These are phyloP conservation scores for Ostreobium quekettii DNA, from an alignment of 139 green algal genomes.

Conservation along the genomic window DNA sequence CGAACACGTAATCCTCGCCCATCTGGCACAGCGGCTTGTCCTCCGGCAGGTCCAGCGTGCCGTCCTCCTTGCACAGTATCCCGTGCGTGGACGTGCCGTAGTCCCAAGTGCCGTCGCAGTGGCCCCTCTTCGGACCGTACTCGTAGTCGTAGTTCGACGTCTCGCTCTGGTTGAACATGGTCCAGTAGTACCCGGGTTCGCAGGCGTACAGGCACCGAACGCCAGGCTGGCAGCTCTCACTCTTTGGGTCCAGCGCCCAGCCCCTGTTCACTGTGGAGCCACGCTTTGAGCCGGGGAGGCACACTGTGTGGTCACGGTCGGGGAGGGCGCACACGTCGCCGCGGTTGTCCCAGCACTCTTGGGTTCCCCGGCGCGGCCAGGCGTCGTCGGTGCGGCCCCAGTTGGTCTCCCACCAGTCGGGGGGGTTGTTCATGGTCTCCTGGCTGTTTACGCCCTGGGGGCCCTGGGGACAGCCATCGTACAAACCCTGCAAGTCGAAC, in stretches of 20 bases:
- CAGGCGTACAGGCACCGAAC: constrained; percentile 15
- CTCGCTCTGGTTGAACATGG: constrained; percentile 7
- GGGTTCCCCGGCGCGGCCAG: constrained; percentile 6
- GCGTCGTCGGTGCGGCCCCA: not conserved
- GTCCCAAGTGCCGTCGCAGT: constrained; percentile 15
- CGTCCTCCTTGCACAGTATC: constrained; percentile 9
- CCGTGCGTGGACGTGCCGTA: constrained; percentile 18
- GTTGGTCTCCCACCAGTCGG: constrained; percentile 14
- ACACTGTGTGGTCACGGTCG: constrained; percentile 11
- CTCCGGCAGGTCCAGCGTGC: constrained; percentile 1
- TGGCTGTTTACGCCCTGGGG: not conserved
- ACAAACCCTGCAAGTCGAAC: not conserved
- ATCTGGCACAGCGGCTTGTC: constrained; percentile 3
- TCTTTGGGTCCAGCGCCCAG: constrained; percentile 12
- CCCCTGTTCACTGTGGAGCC: constrained; percentile 6
- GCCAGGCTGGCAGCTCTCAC: not conserved
- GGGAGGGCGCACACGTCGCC: not conserved
- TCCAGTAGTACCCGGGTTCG: constrained; percentile 18
- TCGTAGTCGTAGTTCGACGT: constrained; percentile 16
- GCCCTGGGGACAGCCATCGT: constrained; percentile 5
- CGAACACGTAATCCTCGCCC: constrained; percentile 15
- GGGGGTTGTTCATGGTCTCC: constrained; percentile 13
- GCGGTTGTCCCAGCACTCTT: constrained; percentile 4
- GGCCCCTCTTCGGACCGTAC: not conserved
- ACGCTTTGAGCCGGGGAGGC: constrained; percentile 1